Base-by-base conservation (phyloP, 139 green algal genomes). In the Trebouxia sp. region DNA sequence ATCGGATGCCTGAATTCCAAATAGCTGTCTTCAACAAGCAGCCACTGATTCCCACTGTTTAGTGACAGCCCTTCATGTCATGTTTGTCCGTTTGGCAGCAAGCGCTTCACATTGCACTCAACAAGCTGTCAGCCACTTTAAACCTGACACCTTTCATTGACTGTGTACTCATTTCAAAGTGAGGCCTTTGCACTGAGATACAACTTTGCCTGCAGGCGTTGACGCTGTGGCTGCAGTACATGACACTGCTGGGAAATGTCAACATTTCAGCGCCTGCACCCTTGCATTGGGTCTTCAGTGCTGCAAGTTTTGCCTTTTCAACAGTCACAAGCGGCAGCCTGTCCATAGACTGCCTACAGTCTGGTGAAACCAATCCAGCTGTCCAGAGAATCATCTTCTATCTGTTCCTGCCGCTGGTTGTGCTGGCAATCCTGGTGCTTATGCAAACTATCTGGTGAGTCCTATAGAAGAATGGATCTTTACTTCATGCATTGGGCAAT, bases 261-360 rank as follows among this genome's bases (percentile, higher is more conserved):
- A 67, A 67, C 56, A 67, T 41, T 20, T 41, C 56, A 67, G 56
- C 28, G 10, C 56, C 56, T 38, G 28, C 9, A 6, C 28, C 56
- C 22, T 12, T 67, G 2, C 56, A 67, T 28, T 67, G 56, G 56
- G 28, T 67, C 28, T 67, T 67, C 56, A 67, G 28, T 20, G 56
- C 56, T 26, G 56, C 56, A 3, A 67, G 56, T 14, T 67, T 67
- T 41, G 56, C 56, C n/a, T 67, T 67, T 67, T 67, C 56, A 10
- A 67, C 56, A 41, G 56, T 67, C 28, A 67, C 56, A n/a, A 67
- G 28, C 28, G 56, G 56, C 11, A 28, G 20, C 12, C 28, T 67
- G 24, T 67, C 56, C n/a, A 67, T 14, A 15, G 56, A 67, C 56
- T 67, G 56, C 56, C 28, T 67, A 6, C 56, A 67, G 56, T 41